Conservation (phyloP, 139 green algal species). For the Parachlorella kessleri region DNA sequence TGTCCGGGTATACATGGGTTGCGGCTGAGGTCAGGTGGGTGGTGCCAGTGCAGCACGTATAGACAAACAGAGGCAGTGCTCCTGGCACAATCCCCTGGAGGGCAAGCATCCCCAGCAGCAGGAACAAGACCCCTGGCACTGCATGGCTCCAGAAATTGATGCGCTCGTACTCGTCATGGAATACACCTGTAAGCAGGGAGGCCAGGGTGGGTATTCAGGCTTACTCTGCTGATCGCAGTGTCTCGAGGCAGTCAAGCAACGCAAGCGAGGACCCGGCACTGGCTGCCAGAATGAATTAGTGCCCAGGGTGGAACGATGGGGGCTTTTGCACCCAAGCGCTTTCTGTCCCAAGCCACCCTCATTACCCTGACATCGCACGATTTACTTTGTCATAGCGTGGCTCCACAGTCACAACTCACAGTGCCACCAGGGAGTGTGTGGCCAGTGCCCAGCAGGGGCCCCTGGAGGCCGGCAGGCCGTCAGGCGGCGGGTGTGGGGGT, state of each 20-base stretch:
- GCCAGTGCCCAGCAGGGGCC: constrained; percentile 50
- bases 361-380: no score
- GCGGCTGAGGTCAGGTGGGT: constrained; percentile 78
- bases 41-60: constrained; percentile 63
- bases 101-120: constrained; percentile 41
- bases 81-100: constrained; percentile 16
- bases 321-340: no score
- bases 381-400: no score
- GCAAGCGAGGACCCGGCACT: no score
- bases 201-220: no score
- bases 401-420: constrained; percentile 57
- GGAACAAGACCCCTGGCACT: constrained; percentile 60
- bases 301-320: no score
- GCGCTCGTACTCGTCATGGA: constrained; percentile 83
- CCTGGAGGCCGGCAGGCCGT: constrained; percentile 33
- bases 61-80: constrained; percentile 54
- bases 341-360: no score
- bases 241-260: no score
- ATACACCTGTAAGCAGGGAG: constrained; percentile 13
- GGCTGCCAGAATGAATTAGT: no score
- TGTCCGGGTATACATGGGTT: constrained; percentile 80
- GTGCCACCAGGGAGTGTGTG: constrained; percentile 61
- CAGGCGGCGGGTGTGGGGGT: constrained; percentile 5
- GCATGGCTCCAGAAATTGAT: constrained; percentile 88
- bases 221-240: no score